A percentile compares a stretch with the other conserved stretches of the same genome.
phyloP scores from a whole-genome alignment of 2,329 filamentous ascomycete genomes.

The Ascomycota sp. region DNA sequence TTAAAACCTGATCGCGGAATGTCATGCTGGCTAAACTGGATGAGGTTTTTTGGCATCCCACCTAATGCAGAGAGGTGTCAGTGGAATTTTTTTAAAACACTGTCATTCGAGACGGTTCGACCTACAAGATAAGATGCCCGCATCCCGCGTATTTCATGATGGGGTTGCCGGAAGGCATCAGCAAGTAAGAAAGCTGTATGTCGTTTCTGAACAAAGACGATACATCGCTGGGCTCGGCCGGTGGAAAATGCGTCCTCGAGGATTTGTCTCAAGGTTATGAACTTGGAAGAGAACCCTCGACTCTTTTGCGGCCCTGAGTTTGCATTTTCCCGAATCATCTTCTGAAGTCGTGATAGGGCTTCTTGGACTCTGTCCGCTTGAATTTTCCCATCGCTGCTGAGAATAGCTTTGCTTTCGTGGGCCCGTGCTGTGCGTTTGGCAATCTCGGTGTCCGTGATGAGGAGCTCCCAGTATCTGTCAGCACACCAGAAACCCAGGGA shows the following conservation, averaged over 20 bases:
- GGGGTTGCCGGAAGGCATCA: constrained; percentile 36
- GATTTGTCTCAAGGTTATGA: constrained; percentile 35
- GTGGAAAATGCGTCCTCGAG: constrained; percentile 42
- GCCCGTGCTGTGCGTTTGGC: constrained; percentile 32
- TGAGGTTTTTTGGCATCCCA: constrained; percentile 9
- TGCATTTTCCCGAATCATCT: constrained; percentile 27
- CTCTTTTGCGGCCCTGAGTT: neutral
- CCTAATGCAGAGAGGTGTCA: no score
- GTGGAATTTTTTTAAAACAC: no score
- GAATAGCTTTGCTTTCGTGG: constrained; percentile 15
- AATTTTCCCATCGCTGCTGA: constrained; percentile 3
- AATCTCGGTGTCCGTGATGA: constrained; percentile 38
- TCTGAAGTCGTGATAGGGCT: constrained; percentile 34
- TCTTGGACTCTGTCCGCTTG: constrained; percentile 24
- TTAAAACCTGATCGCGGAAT: constrained; percentile 50
- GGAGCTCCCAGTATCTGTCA: constrained; percentile 57
- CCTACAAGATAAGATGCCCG: constrained; percentile 38
- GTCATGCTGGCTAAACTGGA: constrained; percentile 39
- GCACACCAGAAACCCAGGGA: constrained; percentile 67
- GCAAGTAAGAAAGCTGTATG: constrained; percentile 54
- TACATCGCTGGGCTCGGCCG: constrained; percentile 34
- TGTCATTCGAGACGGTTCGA: neutral
- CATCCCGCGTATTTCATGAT: constrained; percentile 34
- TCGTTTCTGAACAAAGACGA: constrained; percentile 67
- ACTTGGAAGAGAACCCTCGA: constrained; percentile 46